These are phyloP conservation scores for Aspergillus costaricaensis DNA, from an alignment of 2,329 filamentous ascomycete genomes.

Conservation along the genomic window DNA sequence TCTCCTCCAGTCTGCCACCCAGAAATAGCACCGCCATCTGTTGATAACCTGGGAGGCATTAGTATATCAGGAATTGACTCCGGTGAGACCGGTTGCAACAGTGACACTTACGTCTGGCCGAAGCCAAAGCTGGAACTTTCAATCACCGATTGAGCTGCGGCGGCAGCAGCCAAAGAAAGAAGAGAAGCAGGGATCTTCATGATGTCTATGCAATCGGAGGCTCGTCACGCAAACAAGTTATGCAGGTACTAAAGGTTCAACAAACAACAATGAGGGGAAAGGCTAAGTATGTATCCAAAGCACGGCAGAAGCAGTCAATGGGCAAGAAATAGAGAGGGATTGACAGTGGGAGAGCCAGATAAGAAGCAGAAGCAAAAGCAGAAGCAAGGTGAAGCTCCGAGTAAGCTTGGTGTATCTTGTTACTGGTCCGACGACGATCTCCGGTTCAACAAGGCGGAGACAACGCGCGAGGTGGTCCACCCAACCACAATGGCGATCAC, in stretches of 20 bases:
- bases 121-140: constrained; percentile 78
- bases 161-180: constrained; percentile 51
- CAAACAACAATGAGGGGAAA: not conserved
- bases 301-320: not conserved
- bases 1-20: constrained; percentile 59
- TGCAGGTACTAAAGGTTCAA: not conserved
- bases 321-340: not conserved
- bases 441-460: constrained; percentile 35
- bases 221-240: constrained; percentile 2
- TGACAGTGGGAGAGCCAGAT: not conserved
- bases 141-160: constrained; percentile 66
- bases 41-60: constrained; percentile 60
- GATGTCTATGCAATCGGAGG: constrained; percentile 27
- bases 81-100: not conserved
- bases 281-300: constrained; percentile 3
- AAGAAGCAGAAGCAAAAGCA: not conserved
- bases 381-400: not conserved
- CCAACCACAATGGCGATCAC: constrained; percentile 54
- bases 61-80: not conserved
- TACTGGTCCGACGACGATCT: constrained; percentile 23
- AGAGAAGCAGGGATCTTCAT: constrained; percentile 47
- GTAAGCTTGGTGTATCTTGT: constrained; percentile 8
- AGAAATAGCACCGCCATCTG: constrained; percentile 51
- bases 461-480: constrained; percentile 44
- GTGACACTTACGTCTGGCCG: constrained; percentile 56